phyloP scores from a whole-genome alignment of 2,329 filamentous ascomycete genomes.

The Ascochyta koolunga region DNA sequence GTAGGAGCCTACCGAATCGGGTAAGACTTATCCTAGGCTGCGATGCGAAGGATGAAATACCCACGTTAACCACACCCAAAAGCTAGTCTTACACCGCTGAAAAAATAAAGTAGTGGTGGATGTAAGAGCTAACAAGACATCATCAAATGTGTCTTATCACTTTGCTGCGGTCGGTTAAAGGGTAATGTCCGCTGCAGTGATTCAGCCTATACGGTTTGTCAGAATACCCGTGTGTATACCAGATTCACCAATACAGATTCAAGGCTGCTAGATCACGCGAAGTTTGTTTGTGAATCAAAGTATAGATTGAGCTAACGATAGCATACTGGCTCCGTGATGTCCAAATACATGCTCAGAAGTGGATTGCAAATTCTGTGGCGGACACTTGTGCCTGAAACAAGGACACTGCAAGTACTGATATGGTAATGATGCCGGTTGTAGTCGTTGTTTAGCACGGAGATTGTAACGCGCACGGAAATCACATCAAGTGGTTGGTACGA shows the following conservation, averaged over 20 bases:
- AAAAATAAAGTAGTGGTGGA: background rate
- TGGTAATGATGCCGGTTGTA: background rate
- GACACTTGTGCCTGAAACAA: background rate
- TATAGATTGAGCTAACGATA: background rate
- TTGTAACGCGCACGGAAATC: too few relatives aligned
- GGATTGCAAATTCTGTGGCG: background rate
- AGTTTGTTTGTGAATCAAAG: background rate
- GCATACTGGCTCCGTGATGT: background rate
- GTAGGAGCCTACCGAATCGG: background rate
- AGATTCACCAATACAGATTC: background rate
- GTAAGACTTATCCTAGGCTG: background rate
- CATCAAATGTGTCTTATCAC: background rate
- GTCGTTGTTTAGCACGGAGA: too few relatives aligned
- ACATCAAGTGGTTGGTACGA: too few relatives aligned
- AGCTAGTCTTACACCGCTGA: slow-evolving; percentile 35
- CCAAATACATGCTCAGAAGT: background rate
- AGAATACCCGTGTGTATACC: background rate
- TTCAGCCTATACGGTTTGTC: background rate
- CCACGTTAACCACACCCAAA: background rate
- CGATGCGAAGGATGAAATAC: background rate
- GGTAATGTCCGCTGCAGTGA: background rate
- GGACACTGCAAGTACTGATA: background rate
- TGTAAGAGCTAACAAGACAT: background rate
- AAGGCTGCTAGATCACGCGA: background rate
- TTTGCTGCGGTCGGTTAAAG: background rate